Evolutionary conservation across 2,329 filamentous ascomycete species (phyloP).

Genomic region (Sporothrix luriei): DNA sequence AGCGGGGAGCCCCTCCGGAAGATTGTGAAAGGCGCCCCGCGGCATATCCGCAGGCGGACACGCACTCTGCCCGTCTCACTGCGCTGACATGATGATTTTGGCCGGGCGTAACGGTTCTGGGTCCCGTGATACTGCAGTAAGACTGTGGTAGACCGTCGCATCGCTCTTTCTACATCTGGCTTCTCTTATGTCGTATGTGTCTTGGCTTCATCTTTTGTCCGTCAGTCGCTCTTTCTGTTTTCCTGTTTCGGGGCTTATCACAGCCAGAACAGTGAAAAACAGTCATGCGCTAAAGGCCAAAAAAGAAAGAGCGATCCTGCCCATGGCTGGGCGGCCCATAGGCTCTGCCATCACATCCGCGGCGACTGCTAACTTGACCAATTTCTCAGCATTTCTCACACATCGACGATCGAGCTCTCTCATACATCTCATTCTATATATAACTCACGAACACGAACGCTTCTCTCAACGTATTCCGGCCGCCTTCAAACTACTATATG

Average conservation of each 20-base stretch:
- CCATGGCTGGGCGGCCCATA: neutral
- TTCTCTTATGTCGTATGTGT: neutral
- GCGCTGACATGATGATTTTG: neutral
- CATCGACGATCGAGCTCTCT: neutral
- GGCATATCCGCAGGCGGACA: neutral
- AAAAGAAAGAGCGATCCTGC: slow-evolving; percentile 1
- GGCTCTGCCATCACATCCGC: neutral
- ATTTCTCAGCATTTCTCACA: slow-evolving; percentile 23
- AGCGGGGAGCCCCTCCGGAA: neutral
- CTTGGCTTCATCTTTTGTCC: neutral
- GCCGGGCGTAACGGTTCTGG: neutral
- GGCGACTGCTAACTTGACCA: neutral
- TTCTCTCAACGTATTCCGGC: too few relatives aligned
- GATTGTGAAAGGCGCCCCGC: slow-evolving; percentile 1
- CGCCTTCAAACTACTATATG: neutral
- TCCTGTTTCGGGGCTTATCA: neutral
- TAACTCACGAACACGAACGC: slow-evolving; percentile 2
- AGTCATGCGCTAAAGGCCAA: slow-evolving; percentile 9
- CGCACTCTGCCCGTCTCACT: neutral
- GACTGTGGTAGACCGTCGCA: neutral
- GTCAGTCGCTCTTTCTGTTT: neutral
- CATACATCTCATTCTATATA: slow-evolving; percentile 13
- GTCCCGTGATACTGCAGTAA: neutral
- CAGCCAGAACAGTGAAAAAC: neutral
- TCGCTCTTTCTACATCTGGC: neutral